phyloP scores from a whole-genome alignment of 2,329 filamentous ascomycete genomes.

The Graphium sp. region DNA sequence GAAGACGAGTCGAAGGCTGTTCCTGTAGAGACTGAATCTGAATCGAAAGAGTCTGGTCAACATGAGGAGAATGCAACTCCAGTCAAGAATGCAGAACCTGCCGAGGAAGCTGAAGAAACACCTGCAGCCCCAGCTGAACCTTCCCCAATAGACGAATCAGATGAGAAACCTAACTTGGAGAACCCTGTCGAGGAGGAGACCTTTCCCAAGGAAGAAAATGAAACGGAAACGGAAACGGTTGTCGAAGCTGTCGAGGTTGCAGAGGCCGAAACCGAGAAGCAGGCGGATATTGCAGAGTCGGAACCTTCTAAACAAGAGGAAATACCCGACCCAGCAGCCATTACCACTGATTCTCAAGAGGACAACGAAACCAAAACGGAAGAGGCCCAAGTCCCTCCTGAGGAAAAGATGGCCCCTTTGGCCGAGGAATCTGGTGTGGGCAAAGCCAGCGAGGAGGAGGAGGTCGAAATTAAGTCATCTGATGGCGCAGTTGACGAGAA shows the following conservation, averaged over 20 bases:
- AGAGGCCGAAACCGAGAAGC: slow-evolving; percentile 1
- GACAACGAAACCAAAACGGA: too few species aligned
- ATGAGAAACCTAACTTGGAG: too few species aligned
- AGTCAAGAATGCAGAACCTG: background rate
- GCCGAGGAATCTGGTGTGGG: slow-evolving; percentile 1
- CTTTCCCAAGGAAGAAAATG: too few species aligned
- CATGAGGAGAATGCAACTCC: background rate
- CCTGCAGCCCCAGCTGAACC: background rate
- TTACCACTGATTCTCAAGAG: too few species aligned
- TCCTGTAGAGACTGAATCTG: background rate
- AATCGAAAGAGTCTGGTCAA: background rate
- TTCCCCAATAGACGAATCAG: too few species aligned
- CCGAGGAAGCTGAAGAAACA: background rate
- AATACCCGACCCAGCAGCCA: too few species aligned
- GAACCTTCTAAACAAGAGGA: too few species aligned
- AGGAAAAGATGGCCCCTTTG: too few species aligned
- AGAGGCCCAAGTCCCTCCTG: too few species aligned
- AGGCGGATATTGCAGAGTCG: too few species aligned
- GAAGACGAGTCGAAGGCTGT: background rate
- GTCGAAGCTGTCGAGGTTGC: slow-evolving; percentile 1
- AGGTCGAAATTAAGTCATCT: slow-evolving; percentile 1
- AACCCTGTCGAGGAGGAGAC: background rate
- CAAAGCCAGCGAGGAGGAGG: background rate
- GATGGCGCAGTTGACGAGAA: background rate
- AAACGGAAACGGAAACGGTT: too few species aligned